Base-by-base conservation (phyloP, 2,329 filamentous ascomycete species). In the Sclerotinia sclerotiorum region DNA sequence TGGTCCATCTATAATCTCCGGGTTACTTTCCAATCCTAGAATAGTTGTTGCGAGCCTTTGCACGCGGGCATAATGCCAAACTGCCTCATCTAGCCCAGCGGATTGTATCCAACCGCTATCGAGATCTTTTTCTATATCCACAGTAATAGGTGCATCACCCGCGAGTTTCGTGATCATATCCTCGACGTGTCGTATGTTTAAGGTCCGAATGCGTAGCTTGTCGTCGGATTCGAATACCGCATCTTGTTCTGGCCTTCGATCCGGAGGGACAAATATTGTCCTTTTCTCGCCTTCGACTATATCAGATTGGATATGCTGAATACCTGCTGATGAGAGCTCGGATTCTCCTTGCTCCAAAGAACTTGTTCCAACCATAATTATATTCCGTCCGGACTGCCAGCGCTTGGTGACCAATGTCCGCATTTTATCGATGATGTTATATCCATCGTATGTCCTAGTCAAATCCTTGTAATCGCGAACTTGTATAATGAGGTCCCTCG, bases 391-490 rank as follows among this genome's bases (percentile, higher is more conserved):
- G 51, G 87, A 84, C 66, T 85, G 84, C 82, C 94, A 90, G 69
- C 89, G 84, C 69, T 86, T 85, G 74, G 94, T 89, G 35, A 97
- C 87, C 8, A 90, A 82, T 60, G 86, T 84, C 65, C 91, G 88
- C 17, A 99, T 80, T 69, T 89, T 87, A 52, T 83, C 81, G 10
- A 97, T 80, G 44, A 98, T 85, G 29, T 85, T 84, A 2, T 86
- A 83, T 15, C 93, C 92, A 69, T 92, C 88, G 7, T 85, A 78
- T 0, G 90, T 89, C 75, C 86, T 85, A 73, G 85, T 87, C 11
- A 99, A 83, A 71, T 96, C 92, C 65, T 91, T 88, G 75, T 93
- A 91, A 77, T 98, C 92, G 76, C 91, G 87, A 17, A 97, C 81
- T 73, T 92, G 92, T 51, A 96, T 83, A 69, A 98, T 88, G 10